Evolutionary conservation across 139 green algal species (phyloP).

Genomic region (Zygnema cylindricum): DNA sequence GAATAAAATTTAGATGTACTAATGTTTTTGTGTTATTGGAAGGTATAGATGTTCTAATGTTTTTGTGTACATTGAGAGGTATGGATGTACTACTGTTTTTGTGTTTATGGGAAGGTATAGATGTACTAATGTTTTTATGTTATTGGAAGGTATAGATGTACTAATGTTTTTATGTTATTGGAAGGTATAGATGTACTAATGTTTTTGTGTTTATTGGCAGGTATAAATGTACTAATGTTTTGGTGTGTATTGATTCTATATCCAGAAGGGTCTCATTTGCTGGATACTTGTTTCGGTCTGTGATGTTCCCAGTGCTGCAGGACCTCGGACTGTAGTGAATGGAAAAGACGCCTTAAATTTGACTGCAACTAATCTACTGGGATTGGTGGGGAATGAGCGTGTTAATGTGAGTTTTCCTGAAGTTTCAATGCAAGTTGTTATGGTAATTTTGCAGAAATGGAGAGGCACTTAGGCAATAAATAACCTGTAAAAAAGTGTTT

Average conservation of each 20-base stretch:
- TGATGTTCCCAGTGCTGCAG: slow-evolving; percentile 45
- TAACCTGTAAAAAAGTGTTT: background rate
- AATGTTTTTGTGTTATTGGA: background rate
- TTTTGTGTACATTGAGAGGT: background rate
- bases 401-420: slow-evolving; percentile 57
- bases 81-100: background rate
- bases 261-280: background rate
- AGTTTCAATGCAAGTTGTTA: no score
- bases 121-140: background rate
- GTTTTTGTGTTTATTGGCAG: background rate
- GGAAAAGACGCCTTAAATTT: slow-evolving; percentile 78
- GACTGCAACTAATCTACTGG: slow-evolving; percentile 85
- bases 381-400: slow-evolving; percentile 68
- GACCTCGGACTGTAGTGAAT: slow-evolving; percentile 42
- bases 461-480: no score
- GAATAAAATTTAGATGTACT: background rate
- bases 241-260: background rate
- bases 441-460: no score
- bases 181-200: background rate
- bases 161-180: background rate
- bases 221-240: background rate
- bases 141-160: background rate
- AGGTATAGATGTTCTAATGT: background rate
- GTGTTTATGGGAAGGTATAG: background rate
- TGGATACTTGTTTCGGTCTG: background rate